These are phyloP conservation scores for Stropharia rugosoannulata DNA, from an alignment of 768 basidiomycete species.

Conservation along the genomic window DNA sequence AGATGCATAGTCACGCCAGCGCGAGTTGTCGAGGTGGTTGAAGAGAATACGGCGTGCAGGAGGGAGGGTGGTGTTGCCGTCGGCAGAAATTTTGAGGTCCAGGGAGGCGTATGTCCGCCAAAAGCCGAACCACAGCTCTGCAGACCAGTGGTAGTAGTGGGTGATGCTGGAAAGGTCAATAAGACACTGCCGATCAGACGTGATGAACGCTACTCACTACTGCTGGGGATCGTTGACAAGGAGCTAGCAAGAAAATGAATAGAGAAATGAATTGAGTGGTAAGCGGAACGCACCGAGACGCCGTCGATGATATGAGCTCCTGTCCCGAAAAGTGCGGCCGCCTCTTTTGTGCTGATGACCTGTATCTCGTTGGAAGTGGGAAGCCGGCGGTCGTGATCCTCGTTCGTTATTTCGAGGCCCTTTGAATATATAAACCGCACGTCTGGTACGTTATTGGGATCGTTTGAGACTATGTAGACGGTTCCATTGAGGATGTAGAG, in stretches of 20 bases:
- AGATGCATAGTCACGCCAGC: slow-evolving; percentile 88
- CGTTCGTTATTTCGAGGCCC: slow-evolving; percentile 51
- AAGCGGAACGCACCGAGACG: slow-evolving; percentile 49
- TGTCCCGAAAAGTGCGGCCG: slow-evolving; percentile 57
- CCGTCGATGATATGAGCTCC: slow-evolving; percentile 79
- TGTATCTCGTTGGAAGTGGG: slow-evolving; percentile 81
- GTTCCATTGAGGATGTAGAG: slow-evolving; percentile 82
- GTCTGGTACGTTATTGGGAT: slow-evolving; percentile 65
- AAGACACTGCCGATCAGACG: neutral
- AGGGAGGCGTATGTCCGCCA: slow-evolving; percentile 90
- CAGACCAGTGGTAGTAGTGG: slow-evolving; percentile 94
- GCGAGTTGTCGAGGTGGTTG: slow-evolving; percentile 65
- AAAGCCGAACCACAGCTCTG: slow-evolving; percentile 89
- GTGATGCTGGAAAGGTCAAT: slow-evolving; percentile 53
- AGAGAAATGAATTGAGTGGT: neutral
- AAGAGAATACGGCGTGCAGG: slow-evolving; percentile 76
- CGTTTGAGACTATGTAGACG: slow-evolving; percentile 77
- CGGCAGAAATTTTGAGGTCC: slow-evolving; percentile 62
- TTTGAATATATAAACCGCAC: slow-evolving; percentile 71
- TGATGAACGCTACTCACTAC: slow-evolving; percentile 50
- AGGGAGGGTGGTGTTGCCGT: slow-evolving; percentile 72
- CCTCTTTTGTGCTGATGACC: slow-evolving; percentile 68
- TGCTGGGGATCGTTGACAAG: slow-evolving; percentile 84
- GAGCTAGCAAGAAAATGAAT: slow-evolving; percentile 44
- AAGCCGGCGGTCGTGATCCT: slow-evolving; percentile 54